These are phyloP conservation scores for Suhomyces kilbournensis DNA, from an alignment of 805 yeast genomes.

Conservation along the genomic window DNA sequence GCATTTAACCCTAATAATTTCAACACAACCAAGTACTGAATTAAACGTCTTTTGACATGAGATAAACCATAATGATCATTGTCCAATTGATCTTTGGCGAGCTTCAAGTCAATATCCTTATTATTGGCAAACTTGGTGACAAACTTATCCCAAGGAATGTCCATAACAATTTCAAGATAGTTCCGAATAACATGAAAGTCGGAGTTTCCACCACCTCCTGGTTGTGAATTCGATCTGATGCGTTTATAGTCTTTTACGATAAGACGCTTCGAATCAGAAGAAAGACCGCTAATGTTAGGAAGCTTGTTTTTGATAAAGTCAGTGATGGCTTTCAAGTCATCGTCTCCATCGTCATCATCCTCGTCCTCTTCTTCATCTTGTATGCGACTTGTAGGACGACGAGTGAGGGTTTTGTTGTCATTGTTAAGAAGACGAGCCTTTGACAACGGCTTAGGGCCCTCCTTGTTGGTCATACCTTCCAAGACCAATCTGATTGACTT, in stretches of 20 bases:
- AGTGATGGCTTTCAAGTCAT: conserved; percentile 36
- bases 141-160: conserved; percentile 56
- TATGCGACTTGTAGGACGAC: conserved; percentile 12
- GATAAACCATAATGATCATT: conserved; percentile 44
- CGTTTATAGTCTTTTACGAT: conserved; percentile 52
- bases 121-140: conserved; percentile 31
- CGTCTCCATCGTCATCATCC: conserved; percentile 45
- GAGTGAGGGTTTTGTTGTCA: conserved; percentile 22
- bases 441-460: conserved; percentile 4
- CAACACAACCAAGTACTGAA: conserved; percentile 78
- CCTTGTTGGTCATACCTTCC: conserved; percentile 42
- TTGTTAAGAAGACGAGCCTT: conserved; percentile 13
- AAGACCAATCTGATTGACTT: conserved; percentile 49
- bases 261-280: conserved; percentile 39
- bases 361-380: conserved; percentile 18
- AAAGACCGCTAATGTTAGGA: conserved; percentile 31
- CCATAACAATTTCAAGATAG: conserved; percentile 62
- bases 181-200: conserved; percentile 65
- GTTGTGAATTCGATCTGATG: conserved; percentile 43
- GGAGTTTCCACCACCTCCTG: conserved; percentile 43
- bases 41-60: conserved; percentile 64
- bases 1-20: conserved; percentile 50
- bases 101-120: conserved; percentile 48
- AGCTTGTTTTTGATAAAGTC: conserved; percentile 35
- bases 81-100: conserved; percentile 38